Base-by-base conservation (phyloP, 2,329 filamentous ascomycete genomes). In the Xylariaceae sp. region DNA sequence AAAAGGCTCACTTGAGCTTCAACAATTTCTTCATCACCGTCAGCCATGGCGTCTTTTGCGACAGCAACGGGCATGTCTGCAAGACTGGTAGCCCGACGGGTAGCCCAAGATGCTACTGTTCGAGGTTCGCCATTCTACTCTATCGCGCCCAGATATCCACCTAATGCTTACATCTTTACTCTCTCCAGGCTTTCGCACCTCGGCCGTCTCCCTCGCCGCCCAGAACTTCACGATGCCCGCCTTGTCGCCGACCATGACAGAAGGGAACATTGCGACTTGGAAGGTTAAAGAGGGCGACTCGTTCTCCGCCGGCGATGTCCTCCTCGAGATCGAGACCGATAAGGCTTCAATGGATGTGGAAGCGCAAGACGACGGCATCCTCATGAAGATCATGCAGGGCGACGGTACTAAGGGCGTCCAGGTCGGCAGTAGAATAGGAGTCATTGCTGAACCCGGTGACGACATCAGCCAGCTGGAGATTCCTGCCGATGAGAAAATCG, bases 301-400 rank as follows among this genome's bases (percentile, higher is more conserved):
- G 50, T 95, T 90, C 72, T 78, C 81, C 48, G 87, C 89, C 55
- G 90, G 90, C 63, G 90, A 95, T 71, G 89, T 95, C 34, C 79
- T 95, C 50, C 83, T 95, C 56, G 90, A 95, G 74, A 94, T 95
- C 70, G 90, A 95, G 76, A 95, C 90, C 56, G 90, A 95, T 73
- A 95, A 95, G 79, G 90, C 90, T 53, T 89, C 89, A 54, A 95
- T 95, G 89, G 91, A 95, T 65, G 90, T 95, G 30, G 91, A 95
- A 76, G 90, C 90, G 41, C 90, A 94, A 74, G 90, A 95, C 44
- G 89, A 95, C 68, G 90, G 91, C 42, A 77, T 92, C 63, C 74
- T 95, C 71, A 85, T 91, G 68, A 95, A 94, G 78, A 92, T 95
- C 64, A 81, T 85, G 68, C 76, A 84, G 68, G 76, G 76, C 43